phyloP scores from a whole-genome alignment of 2,329 filamentous ascomycete genomes.

The Cylindrodendrum hubeiense region DNA sequence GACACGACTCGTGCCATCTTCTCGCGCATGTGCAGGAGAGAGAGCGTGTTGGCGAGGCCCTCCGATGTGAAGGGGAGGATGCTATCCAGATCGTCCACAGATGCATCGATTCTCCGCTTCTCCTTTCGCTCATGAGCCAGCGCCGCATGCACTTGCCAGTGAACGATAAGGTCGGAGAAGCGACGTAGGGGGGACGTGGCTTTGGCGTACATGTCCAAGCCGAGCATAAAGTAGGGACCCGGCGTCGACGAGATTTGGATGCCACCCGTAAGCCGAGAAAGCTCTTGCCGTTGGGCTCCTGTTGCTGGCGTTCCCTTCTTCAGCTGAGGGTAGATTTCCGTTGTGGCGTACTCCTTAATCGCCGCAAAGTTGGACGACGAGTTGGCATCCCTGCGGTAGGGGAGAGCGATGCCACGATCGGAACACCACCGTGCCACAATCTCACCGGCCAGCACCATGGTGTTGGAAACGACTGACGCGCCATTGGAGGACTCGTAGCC shows the following conservation, averaged over 20 bases:
- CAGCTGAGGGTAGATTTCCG: constrained; percentile 51
- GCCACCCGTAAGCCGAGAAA: constrained; percentile 56
- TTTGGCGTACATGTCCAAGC: constrained; percentile 71
- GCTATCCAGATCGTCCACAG: constrained; percentile 44
- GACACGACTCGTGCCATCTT: constrained; percentile 60
- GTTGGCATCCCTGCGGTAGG: constrained; percentile 66
- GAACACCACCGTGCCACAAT: constrained; percentile 72
- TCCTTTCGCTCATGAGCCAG: constrained; percentile 60
- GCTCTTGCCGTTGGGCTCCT: constrained; percentile 44
- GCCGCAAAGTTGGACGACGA: constrained; percentile 51
- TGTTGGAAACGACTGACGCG: constrained; percentile 52
- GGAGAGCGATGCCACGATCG: constrained; percentile 68
- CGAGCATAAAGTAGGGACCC: constrained; percentile 68
- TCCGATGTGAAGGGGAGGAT: constrained; percentile 61
- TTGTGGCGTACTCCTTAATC: constrained; percentile 52
- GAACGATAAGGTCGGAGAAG: constrained; percentile 71
- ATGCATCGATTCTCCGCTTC: constrained; percentile 40
- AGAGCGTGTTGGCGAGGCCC: constrained; percentile 59
- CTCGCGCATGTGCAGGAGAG: constrained; percentile 65
- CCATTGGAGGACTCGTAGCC: constrained; percentile 46
- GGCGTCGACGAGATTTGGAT: constrained; percentile 66
- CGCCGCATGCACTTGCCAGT: constrained; percentile 75
- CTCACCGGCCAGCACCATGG: constrained; percentile 73
- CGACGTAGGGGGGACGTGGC: constrained; percentile 76
- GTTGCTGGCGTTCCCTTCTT: constrained; percentile 49